phyloP scores from a whole-genome alignment of 192 early-diverging fungal genomes.

The Coemansia sp. region DNA sequence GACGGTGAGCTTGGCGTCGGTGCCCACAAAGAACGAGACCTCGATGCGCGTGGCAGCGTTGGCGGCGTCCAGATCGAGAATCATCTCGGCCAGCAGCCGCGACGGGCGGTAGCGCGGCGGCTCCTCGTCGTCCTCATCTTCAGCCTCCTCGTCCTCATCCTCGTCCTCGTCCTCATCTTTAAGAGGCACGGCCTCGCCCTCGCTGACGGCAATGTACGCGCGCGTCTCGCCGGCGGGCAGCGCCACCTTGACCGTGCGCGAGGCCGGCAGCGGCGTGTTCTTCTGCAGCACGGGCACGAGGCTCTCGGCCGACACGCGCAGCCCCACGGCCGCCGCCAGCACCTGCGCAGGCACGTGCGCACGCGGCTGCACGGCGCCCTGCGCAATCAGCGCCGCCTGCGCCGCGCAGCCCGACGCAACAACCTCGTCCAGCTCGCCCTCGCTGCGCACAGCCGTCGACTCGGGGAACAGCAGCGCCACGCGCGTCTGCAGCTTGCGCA shows the following conservation, averaged over 20 bases:
- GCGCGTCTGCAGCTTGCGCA: slow-evolving; percentile 80
- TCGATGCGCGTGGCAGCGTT: slow-evolving; percentile 32
- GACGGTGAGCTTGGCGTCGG: slow-evolving; percentile 45
- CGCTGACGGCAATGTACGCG: slow-evolving; percentile 79
- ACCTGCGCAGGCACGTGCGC: slow-evolving; percentile 21
- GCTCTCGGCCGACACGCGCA: slow-evolving; percentile 66
- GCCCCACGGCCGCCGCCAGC: slow-evolving; percentile 70
- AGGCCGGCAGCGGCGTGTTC: slow-evolving; percentile 83
- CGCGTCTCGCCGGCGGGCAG: slow-evolving; percentile 58
- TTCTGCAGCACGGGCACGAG: slow-evolving; percentile 80
- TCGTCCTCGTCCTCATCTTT: slow-evolving; percentile 55
- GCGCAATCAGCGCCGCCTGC: slow-evolving; percentile 77
- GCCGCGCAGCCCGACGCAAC: slow-evolving; percentile 86
- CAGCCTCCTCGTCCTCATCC: slow-evolving; percentile 54
- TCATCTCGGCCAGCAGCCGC: slow-evolving; percentile 50
- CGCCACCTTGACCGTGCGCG: slow-evolving; percentile 71
- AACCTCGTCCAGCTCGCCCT: slow-evolving; percentile 91
- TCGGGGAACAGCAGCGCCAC: slow-evolving; percentile 74
- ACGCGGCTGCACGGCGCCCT: slow-evolving; percentile 14
- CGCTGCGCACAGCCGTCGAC: slow-evolving; percentile 60
- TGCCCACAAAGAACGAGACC: slow-evolving; percentile 46
- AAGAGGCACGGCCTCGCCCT: slow-evolving; percentile 66
- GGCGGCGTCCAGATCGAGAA: slow-evolving; percentile 37
- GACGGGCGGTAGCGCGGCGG: slow-evolving; percentile 34
- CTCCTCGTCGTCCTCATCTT: slow-evolving; percentile 16